Conservation (phyloP, 495 filamentous ascomycete species). For the Penicillium atrosanguineum region DNA sequence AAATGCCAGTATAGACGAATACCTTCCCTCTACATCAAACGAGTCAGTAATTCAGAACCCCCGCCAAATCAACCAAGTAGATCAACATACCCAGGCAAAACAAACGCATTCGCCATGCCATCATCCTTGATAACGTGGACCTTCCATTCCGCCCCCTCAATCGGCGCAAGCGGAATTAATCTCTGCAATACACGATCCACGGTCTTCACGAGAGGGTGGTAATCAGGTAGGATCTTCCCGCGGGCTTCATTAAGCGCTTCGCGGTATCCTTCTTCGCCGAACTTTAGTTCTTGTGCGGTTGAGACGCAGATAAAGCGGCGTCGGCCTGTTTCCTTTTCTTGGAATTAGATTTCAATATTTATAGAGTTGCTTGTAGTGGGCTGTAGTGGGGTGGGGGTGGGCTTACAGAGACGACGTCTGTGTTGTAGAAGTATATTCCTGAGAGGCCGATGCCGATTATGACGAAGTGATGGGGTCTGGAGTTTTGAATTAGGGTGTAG, state of each 20-base stretch:
- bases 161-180: slow-evolving; percentile 65
- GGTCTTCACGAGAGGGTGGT: slow-evolving; percentile 48
- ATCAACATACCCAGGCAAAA: slow-evolving; percentile 67
- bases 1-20: slow-evolving; percentile 84
- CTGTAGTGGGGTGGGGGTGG: neutral
- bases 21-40: slow-evolving; percentile 66
- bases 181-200: slow-evolving; percentile 69
- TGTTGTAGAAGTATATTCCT: slow-evolving; percentile 67
- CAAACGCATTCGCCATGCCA: slow-evolving; percentile 73
- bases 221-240: slow-evolving; percentile 47
- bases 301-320: slow-evolving; percentile 78
- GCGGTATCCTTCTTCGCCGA: slow-evolving; percentile 52
- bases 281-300: slow-evolving; percentile 49
- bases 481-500: slow-evolving; percentile 13
- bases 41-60: slow-evolving; percentile 2
- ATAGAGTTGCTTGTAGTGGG: neutral
- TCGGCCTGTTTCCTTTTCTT: slow-evolving; percentile 60
- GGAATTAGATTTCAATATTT: neutral
- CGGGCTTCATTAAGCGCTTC: slow-evolving; percentile 48
- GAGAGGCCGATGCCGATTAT: slow-evolving; percentile 28
- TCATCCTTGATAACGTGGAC: slow-evolving; percentile 78
- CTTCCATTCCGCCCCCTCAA: slow-evolving; percentile 70
- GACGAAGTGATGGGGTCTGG: slow-evolving; percentile 35
- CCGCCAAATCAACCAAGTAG: neutral
- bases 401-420: slow-evolving; percentile 71